phyloP scores from a whole-genome alignment of 176 grass and related monocot genomes.

The Phyllostachys edulis region DNA sequence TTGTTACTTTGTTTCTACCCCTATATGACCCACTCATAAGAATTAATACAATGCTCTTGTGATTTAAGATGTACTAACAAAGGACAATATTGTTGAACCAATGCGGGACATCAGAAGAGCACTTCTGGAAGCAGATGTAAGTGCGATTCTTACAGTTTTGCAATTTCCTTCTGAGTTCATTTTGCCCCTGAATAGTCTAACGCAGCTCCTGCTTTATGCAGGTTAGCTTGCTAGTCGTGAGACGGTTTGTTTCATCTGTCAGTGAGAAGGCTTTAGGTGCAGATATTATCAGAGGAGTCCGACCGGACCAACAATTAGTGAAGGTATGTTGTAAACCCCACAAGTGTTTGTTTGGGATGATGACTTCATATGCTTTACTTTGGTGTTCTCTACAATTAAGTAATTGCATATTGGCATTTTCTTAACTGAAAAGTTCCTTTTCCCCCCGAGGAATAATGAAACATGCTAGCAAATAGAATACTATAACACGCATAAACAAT shows the following conservation, averaged over 20 bases:
- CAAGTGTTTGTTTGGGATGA: background rate
- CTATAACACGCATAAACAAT: background rate
- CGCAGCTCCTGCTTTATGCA: conserved; percentile 38
- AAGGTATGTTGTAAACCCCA: conserved; percentile 50
- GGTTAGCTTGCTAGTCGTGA: conserved; percentile 90
- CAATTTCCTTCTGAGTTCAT: background rate
- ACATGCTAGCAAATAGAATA: background rate
- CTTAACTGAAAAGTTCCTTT: too few species aligned
- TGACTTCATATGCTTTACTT: background rate
- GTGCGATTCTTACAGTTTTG: background rate
- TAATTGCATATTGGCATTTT: too few species aligned
- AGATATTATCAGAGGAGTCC: conserved; percentile 70
- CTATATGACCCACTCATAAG: background rate
- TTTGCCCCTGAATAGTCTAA: background rate
- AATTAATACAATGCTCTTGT: conserved; percentile 16
- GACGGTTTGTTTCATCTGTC: conserved; percentile 75
- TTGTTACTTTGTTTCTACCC: background rate
- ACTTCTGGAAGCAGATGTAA: conserved; percentile 91
- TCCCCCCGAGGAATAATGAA: background rate
- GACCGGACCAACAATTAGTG: conserved; percentile 89
- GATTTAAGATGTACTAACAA: conserved; percentile 68
- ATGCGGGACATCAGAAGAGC: conserved; percentile 94
- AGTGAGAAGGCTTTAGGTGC: conserved; percentile 71
- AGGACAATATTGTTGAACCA: conserved; percentile 82
- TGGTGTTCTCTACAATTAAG: too few species aligned